phyloP scores from a whole-genome alignment of 768 basidiomycete genomes.

The Boletus pseudo-olivaceus region DNA sequence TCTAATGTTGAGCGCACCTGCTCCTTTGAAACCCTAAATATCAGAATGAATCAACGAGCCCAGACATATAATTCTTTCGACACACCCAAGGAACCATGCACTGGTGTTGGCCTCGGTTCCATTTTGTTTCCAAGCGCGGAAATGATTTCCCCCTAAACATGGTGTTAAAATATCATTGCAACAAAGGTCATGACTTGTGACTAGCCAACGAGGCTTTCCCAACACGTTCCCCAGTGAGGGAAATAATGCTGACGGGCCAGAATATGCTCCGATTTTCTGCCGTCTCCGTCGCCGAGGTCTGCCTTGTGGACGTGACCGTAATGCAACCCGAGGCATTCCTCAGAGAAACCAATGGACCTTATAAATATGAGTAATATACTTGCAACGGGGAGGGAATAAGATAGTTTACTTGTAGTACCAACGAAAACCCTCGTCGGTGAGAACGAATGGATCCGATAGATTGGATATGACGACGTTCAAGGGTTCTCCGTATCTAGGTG shows the following conservation, averaged over 20 bases:
- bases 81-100: constrained; percentile 84
- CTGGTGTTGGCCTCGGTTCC: constrained; percentile 66
- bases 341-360: constrained; percentile 78
- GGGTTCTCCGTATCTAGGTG: constrained; percentile 67
- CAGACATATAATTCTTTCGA: constrained; percentile 5
- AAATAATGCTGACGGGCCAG: constrained; percentile 77
- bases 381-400: neutral
- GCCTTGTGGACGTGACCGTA: constrained; percentile 73
- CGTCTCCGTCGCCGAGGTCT: constrained; percentile 80
- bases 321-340: constrained; percentile 80
- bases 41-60: neutral
- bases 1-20: constrained; percentile 33
- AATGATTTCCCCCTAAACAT: constrained; percentile 75
- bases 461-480: constrained; percentile 81
- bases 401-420: constrained; percentile 58
- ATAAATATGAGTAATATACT: neutral
- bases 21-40: constrained; percentile 68
- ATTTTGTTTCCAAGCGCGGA: constrained; percentile 87
- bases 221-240: constrained; percentile 80
- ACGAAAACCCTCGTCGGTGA: constrained; percentile 70
- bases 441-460: constrained; percentile 72
- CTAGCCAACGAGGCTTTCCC: constrained; percentile 74
- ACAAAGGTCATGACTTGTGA: neutral
- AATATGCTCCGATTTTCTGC: constrained; percentile 61
- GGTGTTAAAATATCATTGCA: neutral